Evolutionary conservation across 2,329 filamentous ascomycete species (phyloP).

Genomic region (Juglanconis oblonga): DNA sequence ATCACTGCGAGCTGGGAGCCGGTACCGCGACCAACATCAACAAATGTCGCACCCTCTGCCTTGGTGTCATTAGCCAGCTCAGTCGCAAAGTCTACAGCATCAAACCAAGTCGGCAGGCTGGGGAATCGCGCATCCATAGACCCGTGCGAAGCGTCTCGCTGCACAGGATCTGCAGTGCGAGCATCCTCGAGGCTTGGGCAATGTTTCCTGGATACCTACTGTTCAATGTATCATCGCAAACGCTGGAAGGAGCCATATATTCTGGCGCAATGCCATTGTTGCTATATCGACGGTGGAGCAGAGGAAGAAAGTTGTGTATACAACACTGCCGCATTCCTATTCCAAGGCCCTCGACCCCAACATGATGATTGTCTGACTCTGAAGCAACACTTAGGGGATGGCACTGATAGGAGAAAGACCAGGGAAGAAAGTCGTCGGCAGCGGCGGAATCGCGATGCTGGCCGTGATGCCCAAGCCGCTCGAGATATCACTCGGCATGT

Average conservation of each 20-base stretch:
- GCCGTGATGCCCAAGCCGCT: conserved; percentile 13
- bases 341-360: too few species aligned
- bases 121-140: conserved; percentile 26
- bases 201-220: too few species aligned
- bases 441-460: neutral
- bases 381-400: conserved; percentile 3
- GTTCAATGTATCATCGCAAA: too few species aligned
- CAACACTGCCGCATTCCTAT: too few species aligned
- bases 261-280: too few species aligned
- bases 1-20: neutral
- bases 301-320: too few species aligned
- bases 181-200: too few species aligned
- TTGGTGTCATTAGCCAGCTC: conserved; percentile 10
- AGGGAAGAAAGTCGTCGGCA: neutral
- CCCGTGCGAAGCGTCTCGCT: conserved; percentile 23
- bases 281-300: too few species aligned
- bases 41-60: neutral
- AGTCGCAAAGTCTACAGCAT: conserved; percentile 21
- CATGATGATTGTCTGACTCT: too few species aligned
- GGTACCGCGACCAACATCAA: neutral
- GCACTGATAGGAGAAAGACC: neutral
- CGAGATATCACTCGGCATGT: conserved; percentile 10
- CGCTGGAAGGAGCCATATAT: too few species aligned
- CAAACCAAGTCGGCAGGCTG: conserved; percentile 23
- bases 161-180: conserved; percentile 4